Conservation (phyloP, 2,329 filamentous ascomycete species). For the Onygena corvina region DNA sequence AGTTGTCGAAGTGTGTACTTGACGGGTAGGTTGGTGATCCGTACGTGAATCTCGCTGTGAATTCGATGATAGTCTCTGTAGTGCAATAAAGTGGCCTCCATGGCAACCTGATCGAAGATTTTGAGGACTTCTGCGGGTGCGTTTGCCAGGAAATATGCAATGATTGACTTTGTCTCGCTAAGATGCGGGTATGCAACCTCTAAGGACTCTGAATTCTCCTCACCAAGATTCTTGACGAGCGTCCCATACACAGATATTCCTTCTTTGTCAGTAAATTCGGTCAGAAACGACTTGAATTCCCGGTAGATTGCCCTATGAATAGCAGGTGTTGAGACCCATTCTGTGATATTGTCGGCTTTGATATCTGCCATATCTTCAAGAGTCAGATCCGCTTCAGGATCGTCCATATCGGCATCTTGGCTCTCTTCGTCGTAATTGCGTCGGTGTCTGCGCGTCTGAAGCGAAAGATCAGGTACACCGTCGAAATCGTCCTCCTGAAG, state of each 20-base stretch:
- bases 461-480: slow-evolving; percentile 69
- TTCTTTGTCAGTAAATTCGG: slow-evolving; percentile 82
- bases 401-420: slow-evolving; percentile 82
- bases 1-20: slow-evolving; percentile 91
- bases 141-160: slow-evolving; percentile 93
- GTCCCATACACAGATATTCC: slow-evolving; percentile 90
- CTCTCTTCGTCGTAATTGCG: slow-evolving; percentile 90
- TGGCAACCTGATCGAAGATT: slow-evolving; percentile 90
- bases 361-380: slow-evolving; percentile 85
- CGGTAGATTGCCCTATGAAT: slow-evolving; percentile 88
- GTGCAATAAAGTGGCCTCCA: slow-evolving; percentile 90
- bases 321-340: slow-evolving; percentile 84
- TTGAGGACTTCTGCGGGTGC: slow-evolving; percentile 90
- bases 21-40: slow-evolving; percentile 86
- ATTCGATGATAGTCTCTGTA: slow-evolving; percentile 98
- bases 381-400: slow-evolving; percentile 90
- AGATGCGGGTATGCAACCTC: slow-evolving; percentile 95
- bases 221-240: slow-evolving; percentile 86
- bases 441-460: slow-evolving; percentile 70
- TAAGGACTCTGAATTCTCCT: slow-evolving; percentile 89
- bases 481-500: slow-evolving; percentile 69
- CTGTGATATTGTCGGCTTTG: slow-evolving; percentile 82
- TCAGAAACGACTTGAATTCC: slow-evolving; percentile 95
- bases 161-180: slow-evolving; percentile 75
- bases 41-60: slow-evolving; percentile 93